Evolutionary conservation across 768 basidiomycete genomes (phyloP), one percentile per base, ranked within the genome.

Genomic region (Tylopilus sp.): DNA sequence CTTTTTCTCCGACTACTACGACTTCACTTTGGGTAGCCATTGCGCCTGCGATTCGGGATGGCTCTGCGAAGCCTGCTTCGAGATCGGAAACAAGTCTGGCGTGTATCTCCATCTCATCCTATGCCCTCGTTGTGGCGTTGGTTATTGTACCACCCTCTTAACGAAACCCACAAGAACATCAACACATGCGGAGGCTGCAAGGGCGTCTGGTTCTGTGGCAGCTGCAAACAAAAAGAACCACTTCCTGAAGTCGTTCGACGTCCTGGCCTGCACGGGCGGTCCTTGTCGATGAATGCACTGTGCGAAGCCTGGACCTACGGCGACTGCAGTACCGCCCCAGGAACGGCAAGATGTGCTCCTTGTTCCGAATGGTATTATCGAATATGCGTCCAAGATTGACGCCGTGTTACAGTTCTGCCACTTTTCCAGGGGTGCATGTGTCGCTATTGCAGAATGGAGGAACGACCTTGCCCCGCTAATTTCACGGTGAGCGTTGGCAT

Each of bases 71-170:
- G 21, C 8, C 2, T 62, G 53, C 23, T 15, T 39, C 1, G 48
- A 1, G 38, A 8, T 40, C 21, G n/a, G 25, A 26, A 52, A 53
- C 11, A 44, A 40, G 21, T 6, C 31, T 3, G 2, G 1, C 15
- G 5, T 1, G 2, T 30, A 39, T 35, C 58, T 50, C 35, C 6
- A 7, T 8, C 11, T 51, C 15, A 22, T 60, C 23, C 36, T 47
- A 23, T 62, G 58, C n/a, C 55, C 61, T 26, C 47, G 61, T 8
- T 59, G 59, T n/a, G 48, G 46, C 15, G 41, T 47, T 2, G 1
- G 25, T 35, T 56, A 56, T 15, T 61, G 57, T 47, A 49, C 41
- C 7, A 6, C 1, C 17, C 7, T 1, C 4, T 3, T 0, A 0
- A 1, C 5, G 1, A 6, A 2, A 53, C 57, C 44, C 3, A 1